These are phyloP conservation scores for Phytophthora parvispora DNA, from an alignment of 352 stramenopile genomes.

Conservation along the genomic window DNA sequence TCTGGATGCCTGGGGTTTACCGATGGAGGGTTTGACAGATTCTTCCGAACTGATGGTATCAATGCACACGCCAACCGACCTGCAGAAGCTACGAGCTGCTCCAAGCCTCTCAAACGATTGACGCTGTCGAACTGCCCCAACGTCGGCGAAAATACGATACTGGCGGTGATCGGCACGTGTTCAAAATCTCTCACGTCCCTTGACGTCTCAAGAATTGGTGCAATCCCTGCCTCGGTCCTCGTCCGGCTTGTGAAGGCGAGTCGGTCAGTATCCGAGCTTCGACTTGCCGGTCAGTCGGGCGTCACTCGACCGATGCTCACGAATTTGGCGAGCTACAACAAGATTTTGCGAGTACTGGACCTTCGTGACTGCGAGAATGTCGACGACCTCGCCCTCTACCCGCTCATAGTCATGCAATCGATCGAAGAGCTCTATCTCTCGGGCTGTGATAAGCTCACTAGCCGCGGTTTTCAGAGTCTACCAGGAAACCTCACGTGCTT, in stretches of 20 bases:
- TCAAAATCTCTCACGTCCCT: conserved; percentile 39
- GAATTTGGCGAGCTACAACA: conserved; percentile 67
- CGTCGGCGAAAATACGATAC: conserved; percentile 40
- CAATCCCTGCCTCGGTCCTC: conserved; percentile 31
- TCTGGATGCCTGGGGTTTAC: conserved; percentile 56
- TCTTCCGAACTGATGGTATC: conserved; percentile 52
- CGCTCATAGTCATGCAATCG: conserved; percentile 68
- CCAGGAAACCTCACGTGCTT: conserved; percentile 50
- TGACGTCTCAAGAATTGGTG: conserved; percentile 45
- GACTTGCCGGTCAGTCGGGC: conserved; percentile 42
- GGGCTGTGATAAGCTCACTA: conserved; percentile 39
- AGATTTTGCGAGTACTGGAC: conserved; percentile 60
- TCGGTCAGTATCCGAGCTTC: conserved; percentile 36
- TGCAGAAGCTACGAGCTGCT: not conserved
- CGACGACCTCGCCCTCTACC: conserved; percentile 74
- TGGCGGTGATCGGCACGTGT: conserved; percentile 43
- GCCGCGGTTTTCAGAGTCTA: conserved; percentile 54
- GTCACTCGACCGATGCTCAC: conserved; percentile 58
- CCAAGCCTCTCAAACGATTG: conserved; percentile 38
- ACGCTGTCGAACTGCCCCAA: conserved; percentile 35
- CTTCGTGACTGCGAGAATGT: conserved; percentile 57
- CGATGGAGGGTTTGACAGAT: conserved; percentile 51
- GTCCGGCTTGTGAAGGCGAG: conserved; percentile 53
- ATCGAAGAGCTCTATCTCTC: conserved; percentile 60
- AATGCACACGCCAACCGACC: conserved; percentile 7